Percentiles rank a stretch among this genome's conserved stretches.
These are phyloP conservation scores for Sporodiniella umbellata DNA, from an alignment of 371 early-diverging fungal species.

Conservation along the genomic window DNA sequence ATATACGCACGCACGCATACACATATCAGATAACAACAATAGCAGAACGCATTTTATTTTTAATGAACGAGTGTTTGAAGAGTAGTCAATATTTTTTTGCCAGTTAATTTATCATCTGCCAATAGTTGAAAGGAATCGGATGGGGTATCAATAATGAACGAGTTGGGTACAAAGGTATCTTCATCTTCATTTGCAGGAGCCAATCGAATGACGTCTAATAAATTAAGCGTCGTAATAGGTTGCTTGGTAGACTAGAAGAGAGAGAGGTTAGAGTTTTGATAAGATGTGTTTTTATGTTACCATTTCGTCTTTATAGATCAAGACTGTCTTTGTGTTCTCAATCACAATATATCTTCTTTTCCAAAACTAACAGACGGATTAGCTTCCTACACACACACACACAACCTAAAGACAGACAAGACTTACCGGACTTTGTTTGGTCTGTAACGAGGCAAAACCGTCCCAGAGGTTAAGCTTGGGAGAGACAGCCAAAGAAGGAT, in stretches of 20 bases:
- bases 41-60: too few relatives aligned
- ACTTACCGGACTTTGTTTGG: slow-evolving; percentile 23
- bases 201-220: slow-evolving; percentile 24
- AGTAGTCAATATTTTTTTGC: slow-evolving; percentile 29
- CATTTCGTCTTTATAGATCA: slow-evolving; percentile 44
- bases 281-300: slow-evolving; percentile 3
- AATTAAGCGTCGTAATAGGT: slow-evolving; percentile 46
- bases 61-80: slow-evolving; percentile 15
- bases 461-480: too few relatives aligned
- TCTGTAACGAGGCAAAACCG: slow-evolving; percentile 30
- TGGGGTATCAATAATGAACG: slow-evolving; percentile 32
- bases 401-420: too few relatives aligned
- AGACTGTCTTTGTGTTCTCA: slow-evolving; percentile 24
- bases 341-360: slow-evolving; percentile 50
- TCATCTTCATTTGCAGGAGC: slow-evolving; percentile 32
- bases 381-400: too few relatives aligned
- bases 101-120: slow-evolving; percentile 36
- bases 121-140: slow-evolving; percentile 31
- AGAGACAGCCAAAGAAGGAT: too few relatives aligned
- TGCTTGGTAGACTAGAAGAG: slow-evolving; percentile 9
- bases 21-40: too few relatives aligned
- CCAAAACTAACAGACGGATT: slow-evolving; percentile 46
- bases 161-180: slow-evolving; percentile 42
- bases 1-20: too few relatives aligned
- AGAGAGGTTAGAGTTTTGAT: not conserved